Evolutionary conservation across 1,139 yeast species (phyloP).

Genomic region (Arxiozyma slooffiae): DNA sequence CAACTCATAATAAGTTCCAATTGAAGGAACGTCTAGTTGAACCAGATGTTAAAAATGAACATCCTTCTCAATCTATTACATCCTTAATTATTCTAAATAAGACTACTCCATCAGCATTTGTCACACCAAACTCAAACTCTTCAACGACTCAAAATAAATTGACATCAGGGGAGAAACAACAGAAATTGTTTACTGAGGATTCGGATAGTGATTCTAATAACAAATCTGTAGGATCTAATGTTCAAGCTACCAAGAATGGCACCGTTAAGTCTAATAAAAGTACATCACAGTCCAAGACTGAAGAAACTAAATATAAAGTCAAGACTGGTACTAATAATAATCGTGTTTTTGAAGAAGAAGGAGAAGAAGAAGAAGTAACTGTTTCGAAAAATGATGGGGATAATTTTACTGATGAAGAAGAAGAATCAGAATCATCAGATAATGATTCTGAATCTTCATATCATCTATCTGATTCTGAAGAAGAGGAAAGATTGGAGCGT

Average conservation of each 20-base stretch:
- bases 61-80: background rate
- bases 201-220: background rate
- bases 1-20: background rate
- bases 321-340: background rate
- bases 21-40: conserved; percentile 1
- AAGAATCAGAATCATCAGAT: background rate
- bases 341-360: background rate
- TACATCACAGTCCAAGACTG: background rate
- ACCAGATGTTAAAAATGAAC: background rate
- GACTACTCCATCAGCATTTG: background rate
- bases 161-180: background rate
- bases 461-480: background rate
- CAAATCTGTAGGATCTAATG: background rate
- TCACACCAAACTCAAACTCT: background rate
- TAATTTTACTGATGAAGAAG: background rate
- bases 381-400: conserved; percentile 3
- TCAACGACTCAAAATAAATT: background rate
- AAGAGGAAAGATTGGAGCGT: conserved; percentile 1
- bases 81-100: background rate
- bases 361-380: background rate
- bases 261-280: background rate
- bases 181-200: background rate
- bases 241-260: no score
- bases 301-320: background rate
- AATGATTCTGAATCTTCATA: background rate